phyloP scores from a whole-genome alignment of 2,329 filamentous ascomycete genomes.

The Diaporthe sp. region DNA sequence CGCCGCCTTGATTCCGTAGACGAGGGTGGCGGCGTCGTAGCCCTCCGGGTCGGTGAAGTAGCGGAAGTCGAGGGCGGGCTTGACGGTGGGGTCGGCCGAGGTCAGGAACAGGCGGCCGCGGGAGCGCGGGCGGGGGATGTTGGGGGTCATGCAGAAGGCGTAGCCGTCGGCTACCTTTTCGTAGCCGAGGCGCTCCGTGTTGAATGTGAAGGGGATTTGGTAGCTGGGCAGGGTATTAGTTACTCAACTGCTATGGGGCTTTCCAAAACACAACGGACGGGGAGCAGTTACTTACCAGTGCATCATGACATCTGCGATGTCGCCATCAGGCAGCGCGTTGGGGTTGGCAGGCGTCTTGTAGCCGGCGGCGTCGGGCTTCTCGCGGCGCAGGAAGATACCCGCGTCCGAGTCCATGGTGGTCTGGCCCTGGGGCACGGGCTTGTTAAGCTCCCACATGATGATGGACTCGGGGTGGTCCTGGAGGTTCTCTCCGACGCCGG shows the following conservation, averaged over 20 bases:
- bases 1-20: slow-evolving; percentile 82
- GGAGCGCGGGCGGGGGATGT: slow-evolving; percentile 86
- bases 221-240: slow-evolving; percentile 69
- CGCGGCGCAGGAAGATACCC: slow-evolving; percentile 87
- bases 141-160: slow-evolving; percentile 94
- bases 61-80: slow-evolving; percentile 88
- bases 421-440: slow-evolving; percentile 80
- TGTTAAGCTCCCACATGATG: slow-evolving; percentile 83
- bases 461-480: slow-evolving; percentile 73
- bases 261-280: no score
- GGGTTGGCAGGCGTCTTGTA: slow-evolving; percentile 63
- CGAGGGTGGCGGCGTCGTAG: slow-evolving; percentile 86
- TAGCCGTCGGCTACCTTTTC: slow-evolving; percentile 74
- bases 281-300: neutral
- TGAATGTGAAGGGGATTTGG: slow-evolving; percentile 92
- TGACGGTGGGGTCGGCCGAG: slow-evolving; percentile 79
- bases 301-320: slow-evolving; percentile 92
- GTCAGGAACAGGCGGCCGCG: slow-evolving; percentile 84
- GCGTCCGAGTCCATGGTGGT: slow-evolving; percentile 94
- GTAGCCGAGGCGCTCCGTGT: slow-evolving; percentile 85
- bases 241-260: neutral
- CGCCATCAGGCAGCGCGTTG: slow-evolving; percentile 71
- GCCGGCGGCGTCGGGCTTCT: slow-evolving; percentile 76
- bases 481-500: slow-evolving; percentile 73
- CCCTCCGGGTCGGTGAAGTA: slow-evolving; percentile 91